Evolutionary conservation across 1,284 basidiomycete genomes (phyloP), one percentile per base, ranked within the genome.

Genomic region (Ganoderma meredithae): DNA sequence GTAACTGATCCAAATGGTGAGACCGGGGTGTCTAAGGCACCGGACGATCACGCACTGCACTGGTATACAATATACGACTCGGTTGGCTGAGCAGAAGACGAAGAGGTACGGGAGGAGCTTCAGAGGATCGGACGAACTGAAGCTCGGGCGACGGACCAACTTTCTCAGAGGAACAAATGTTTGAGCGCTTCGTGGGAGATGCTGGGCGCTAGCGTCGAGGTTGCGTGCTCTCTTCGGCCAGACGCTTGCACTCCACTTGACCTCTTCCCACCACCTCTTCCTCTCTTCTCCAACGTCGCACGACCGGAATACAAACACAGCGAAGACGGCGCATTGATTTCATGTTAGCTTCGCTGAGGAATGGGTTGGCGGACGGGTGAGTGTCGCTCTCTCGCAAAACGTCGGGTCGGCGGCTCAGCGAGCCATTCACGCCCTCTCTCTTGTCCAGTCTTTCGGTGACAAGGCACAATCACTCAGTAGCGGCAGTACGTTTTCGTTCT

Each of bases 321-420:
- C 43, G 31, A 62, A 13, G 17, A 31, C 33, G 56, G 22, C 8
- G 39, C 17, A 22, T 27, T 52, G 65, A 65, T 74, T 76, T 75
- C 27, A 80, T 81, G 80, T 76, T 81, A 67, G 69, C 75, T 53
- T 72, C 77, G 65, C 63, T 80, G n/a, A 76, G 77, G 67, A 75
- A 80, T 78, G 78, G 79, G 63, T 62, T 78, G 66, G 76, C 73
- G 70, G 76, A 79, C 55, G 77, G 79, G 80, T 79, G 56, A 52
- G 73, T 72, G 69, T 52, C 59, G 5, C 2, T 44, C 44, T 19
- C 10, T 49, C 3, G 40, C 15, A 15, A 17, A 17, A 59, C 53
- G 27, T 58, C 15, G 25, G 39, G 22, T 63, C 59, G 15, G 10
- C 40, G 55, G 55, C 33, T 58, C 4, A 25, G n/a, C 31, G 19